Percentiles rank a stretch among this genome's conserved stretches.
phyloP scores from a whole-genome alignment of 2,329 filamentous ascomycete species.

The Phaeosphaeriaceae sp. region DNA sequence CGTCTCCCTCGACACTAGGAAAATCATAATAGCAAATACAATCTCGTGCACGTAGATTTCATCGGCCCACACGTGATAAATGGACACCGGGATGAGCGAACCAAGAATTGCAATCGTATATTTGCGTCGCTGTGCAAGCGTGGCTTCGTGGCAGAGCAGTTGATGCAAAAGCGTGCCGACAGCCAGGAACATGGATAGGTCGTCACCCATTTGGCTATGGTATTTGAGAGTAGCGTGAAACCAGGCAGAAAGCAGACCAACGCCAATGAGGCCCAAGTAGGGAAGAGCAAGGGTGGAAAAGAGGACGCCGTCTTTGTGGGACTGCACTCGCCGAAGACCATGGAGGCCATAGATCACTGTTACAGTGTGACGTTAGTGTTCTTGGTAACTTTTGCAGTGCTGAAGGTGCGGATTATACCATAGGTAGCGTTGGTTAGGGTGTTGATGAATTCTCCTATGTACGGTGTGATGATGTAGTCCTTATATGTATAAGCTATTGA shows the following conservation, averaged over 20 bases:
- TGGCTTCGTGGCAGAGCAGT: constrained; percentile 51
- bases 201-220: constrained; percentile 60
- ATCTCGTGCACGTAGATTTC: constrained; percentile 50
- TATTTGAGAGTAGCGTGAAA: constrained; percentile 56
- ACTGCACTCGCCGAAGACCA: constrained; percentile 37
- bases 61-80: constrained; percentile 47
- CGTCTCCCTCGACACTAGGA: constrained; percentile 44
- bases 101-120: constrained; percentile 36
- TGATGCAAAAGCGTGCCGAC: constrained; percentile 61
- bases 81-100: constrained; percentile 39
- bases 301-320: constrained; percentile 34
- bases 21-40: constrained; percentile 51
- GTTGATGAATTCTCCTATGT: constrained; percentile 62
- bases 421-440: constrained; percentile 60
- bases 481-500: constrained; percentile 31
- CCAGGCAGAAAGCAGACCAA: constrained; percentile 51
- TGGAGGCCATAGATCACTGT: constrained; percentile 46
- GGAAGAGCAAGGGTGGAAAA: constrained; percentile 45
- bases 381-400: too few relatives aligned
- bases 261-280: constrained; percentile 53
- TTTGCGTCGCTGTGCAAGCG: constrained; percentile 27
- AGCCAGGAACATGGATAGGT: constrained; percentile 65
- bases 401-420: constrained; percentile 39
- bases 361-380: background rate
- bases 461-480: constrained; percentile 61